Conservation (phyloP, 441 rosid genomes). For the Rhodomyrtus psidioides region DNA sequence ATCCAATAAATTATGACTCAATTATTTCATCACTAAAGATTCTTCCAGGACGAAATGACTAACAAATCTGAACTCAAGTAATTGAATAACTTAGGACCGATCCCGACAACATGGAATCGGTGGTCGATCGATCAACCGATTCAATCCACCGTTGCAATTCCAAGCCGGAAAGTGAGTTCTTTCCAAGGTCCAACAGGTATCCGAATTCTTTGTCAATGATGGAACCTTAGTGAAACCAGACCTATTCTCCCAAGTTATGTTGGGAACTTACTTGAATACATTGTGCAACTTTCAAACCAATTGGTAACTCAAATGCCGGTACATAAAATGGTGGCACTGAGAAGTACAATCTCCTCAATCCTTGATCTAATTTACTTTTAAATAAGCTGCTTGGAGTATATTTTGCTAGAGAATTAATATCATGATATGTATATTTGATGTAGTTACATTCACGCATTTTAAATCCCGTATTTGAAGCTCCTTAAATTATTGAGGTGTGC, state of each 20-base stretch:
- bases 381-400: neutral
- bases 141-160: neutral
- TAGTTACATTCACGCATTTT: neutral
- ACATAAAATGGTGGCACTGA: neutral
- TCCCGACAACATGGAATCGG: neutral
- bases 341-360: neutral
- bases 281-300: neutral
- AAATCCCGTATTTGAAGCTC: neutral
- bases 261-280: neutral
- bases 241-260: neutral
- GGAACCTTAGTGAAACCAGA: neutral
- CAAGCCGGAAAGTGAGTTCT: neutral
- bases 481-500: neutral
- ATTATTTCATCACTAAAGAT: neutral
- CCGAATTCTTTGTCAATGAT: neutral
- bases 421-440: neutral
- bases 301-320: neutral
- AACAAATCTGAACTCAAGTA: neutral
- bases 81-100: neutral
- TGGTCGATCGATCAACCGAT: neutral
- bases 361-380: neutral
- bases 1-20: neutral
- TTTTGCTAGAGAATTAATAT: neutral
- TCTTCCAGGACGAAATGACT: neutral
- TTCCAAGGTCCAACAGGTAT: neutral